Percentiles rank a stretch among this genome's conserved stretches.
Evolutionary conservation across 768 basidiomycete genomes (phyloP).

Genomic region (Piloderma croceum): DNA sequence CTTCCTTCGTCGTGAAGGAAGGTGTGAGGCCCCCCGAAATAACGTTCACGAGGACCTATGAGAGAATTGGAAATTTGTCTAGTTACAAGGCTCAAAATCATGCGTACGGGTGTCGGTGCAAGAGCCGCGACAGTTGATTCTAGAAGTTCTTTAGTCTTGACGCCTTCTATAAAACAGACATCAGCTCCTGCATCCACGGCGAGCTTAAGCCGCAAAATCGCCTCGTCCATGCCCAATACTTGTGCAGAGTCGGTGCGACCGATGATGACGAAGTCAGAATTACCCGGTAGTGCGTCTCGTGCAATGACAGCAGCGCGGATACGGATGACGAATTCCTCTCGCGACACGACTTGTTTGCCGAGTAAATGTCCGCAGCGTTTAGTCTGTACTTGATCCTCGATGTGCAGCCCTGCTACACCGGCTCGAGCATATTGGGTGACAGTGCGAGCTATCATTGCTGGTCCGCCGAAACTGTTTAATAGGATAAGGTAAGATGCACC

Average conservation of each 20-base stretch:
- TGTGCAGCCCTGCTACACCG: constrained; percentile 71
- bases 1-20: constrained; percentile 64
- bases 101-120: constrained; percentile 60
- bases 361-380: constrained; percentile 75
- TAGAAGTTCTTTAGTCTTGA: constrained; percentile 61
- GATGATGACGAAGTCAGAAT: constrained; percentile 73
- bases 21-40: constrained; percentile 76
- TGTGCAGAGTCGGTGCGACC: constrained; percentile 77
- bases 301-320: constrained; percentile 75
- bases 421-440: constrained; percentile 64
- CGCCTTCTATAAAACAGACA: constrained; percentile 79
- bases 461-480: constrained; percentile 53
- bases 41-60: constrained; percentile 71
- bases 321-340: constrained; percentile 68
- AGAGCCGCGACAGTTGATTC: constrained; percentile 59
- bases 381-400: constrained; percentile 79
- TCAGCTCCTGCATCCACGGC: constrained; percentile 73
- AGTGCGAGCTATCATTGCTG: constrained; percentile 70
- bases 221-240: constrained; percentile 76
- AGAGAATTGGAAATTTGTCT: too few species aligned
- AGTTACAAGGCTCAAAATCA: not conserved
- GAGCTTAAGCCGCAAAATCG: constrained; percentile 56
- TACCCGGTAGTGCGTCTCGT: constrained; percentile 68
- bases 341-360: constrained; percentile 77
- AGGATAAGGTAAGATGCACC: not conserved